phyloP scores from a whole-genome alignment of 768 basidiomycete genomes.

The Serendipita indica region DNA sequence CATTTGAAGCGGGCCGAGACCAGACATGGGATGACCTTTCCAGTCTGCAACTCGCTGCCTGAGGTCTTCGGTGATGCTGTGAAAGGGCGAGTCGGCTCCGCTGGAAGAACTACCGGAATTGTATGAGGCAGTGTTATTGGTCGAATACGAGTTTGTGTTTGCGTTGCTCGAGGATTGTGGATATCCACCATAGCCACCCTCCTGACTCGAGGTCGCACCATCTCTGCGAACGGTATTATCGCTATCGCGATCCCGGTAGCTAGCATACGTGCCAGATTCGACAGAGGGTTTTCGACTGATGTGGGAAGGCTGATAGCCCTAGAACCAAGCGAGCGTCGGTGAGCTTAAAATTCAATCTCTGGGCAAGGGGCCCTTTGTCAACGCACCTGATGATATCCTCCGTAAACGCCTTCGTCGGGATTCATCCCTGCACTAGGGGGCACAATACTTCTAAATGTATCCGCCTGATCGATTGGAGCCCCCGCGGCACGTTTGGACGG shows the following conservation, averaged over 20 bases:
- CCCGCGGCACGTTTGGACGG: constrained; percentile 49
- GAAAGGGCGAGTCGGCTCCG: constrained; percentile 43
- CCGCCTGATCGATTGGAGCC: background rate
- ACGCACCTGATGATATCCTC: constrained; percentile 1
- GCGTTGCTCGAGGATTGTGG: background rate
- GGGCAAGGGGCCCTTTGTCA: background rate
- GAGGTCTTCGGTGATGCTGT: constrained; percentile 74
- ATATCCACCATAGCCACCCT: background rate
- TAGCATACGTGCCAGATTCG: background rate
- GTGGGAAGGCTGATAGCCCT: background rate
- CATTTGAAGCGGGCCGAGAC: constrained; percentile 74
- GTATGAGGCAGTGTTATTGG: background rate
- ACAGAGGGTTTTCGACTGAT: background rate
- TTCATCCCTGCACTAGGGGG: background rate
- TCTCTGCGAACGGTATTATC: background rate
- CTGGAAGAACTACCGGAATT: constrained; percentile 5
- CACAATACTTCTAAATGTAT: background rate
- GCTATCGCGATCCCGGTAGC: too few relatives aligned
- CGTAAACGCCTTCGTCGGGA: background rate
- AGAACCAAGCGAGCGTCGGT: background rate
- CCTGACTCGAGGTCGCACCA: background rate
- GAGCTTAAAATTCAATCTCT: background rate
- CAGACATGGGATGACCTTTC: constrained; percentile 82
- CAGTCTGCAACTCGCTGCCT: constrained; percentile 85
- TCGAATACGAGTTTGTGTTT: constrained; percentile 1